phyloP scores from a whole-genome alignment of 2,329 filamentous ascomycete genomes.

The Tolypocladium amazonense region DNA sequence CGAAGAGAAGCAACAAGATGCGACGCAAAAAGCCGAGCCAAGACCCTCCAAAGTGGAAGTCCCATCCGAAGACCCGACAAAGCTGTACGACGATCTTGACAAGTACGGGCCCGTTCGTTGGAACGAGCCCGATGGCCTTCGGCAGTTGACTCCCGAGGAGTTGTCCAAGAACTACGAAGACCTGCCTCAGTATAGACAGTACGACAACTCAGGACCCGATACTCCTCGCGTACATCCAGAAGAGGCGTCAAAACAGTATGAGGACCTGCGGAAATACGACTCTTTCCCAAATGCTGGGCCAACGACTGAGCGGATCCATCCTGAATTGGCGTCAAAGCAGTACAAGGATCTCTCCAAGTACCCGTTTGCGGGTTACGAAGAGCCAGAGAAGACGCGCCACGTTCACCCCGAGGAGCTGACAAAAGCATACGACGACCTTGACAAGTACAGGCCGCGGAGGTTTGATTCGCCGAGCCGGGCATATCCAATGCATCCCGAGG shows the following conservation, averaged over 20 bases:
- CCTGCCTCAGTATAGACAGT: slow-evolving; percentile 9
- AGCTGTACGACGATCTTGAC: slow-evolving; percentile 27
- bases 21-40: slow-evolving; percentile 5
- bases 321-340: slow-evolving; percentile 20
- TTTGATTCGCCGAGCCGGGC: slow-evolving; percentile 16
- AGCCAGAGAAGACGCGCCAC: slow-evolving; percentile 12
- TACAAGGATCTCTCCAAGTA: slow-evolving; percentile 23
- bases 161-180: slow-evolving; percentile 26
- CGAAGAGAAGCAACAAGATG: slow-evolving; percentile 5
- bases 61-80: slow-evolving; percentile 21
- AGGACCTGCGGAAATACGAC: slow-evolving; percentile 23
- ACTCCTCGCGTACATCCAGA: slow-evolving; percentile 17
- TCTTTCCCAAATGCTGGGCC: slow-evolving; percentile 14
- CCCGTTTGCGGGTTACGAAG: slow-evolving; percentile 17
- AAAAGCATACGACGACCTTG: slow-evolving; percentile 30
- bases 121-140: slow-evolving; percentile 26
- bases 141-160: slow-evolving; percentile 22
- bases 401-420: slow-evolving; percentile 27
- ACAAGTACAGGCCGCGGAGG: slow-evolving; percentile 23
- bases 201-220: slow-evolving; percentile 15
- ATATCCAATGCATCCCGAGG: slow-evolving; percentile 21
- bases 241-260: slow-evolving; percentile 25
- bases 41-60: slow-evolving; percentile 8
- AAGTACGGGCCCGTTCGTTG: slow-evolving; percentile 22
- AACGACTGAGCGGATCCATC: slow-evolving; percentile 12